Conservation (phyloP, 2,329 filamentous ascomycete genomes). For the Ophiostoma triangulosporum region DNA sequence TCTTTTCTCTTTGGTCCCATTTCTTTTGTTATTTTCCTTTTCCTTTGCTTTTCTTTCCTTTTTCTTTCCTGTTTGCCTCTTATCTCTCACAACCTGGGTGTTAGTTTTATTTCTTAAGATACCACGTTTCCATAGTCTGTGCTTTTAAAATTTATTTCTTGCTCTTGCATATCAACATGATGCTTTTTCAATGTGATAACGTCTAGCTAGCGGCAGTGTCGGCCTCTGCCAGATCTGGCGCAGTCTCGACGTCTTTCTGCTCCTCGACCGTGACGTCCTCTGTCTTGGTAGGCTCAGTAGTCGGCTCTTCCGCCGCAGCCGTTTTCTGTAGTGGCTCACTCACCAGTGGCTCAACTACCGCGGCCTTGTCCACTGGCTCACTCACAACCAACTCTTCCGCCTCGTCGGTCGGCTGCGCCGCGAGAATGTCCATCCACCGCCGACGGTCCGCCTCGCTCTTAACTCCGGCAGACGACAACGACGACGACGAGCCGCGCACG, state of each 20-base stretch:
- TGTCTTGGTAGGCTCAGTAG: neutral
- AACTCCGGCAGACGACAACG: neutral
- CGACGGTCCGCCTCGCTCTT: neutral
- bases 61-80: neutral
- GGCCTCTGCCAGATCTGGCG: too few relatives aligned
- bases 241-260: too few relatives aligned
- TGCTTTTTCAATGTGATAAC: too few relatives aligned
- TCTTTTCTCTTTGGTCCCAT: neutral
- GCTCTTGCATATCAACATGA: neutral
- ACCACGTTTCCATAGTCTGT: neutral
- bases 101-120: neutral
- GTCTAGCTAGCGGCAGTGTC: too few relatives aligned
- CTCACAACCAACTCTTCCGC: neutral
- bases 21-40: neutral
- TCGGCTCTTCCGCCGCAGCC: too few relatives aligned
- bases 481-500: neutral
- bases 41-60: neutral
- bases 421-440: constrained; percentile 7
- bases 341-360: too few relatives aligned
- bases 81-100: neutral
- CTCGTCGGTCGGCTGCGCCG: constrained; percentile 3
- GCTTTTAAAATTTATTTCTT: neutral
- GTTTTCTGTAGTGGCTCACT: too few relatives aligned
- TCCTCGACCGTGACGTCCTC: too few relatives aligned
- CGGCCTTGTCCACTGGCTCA: neutral